Evolutionary conservation across 768 basidiomycete species (phyloP), one percentile per base, ranked within the genome.

Genomic region (Trametopsis cervina): DNA sequence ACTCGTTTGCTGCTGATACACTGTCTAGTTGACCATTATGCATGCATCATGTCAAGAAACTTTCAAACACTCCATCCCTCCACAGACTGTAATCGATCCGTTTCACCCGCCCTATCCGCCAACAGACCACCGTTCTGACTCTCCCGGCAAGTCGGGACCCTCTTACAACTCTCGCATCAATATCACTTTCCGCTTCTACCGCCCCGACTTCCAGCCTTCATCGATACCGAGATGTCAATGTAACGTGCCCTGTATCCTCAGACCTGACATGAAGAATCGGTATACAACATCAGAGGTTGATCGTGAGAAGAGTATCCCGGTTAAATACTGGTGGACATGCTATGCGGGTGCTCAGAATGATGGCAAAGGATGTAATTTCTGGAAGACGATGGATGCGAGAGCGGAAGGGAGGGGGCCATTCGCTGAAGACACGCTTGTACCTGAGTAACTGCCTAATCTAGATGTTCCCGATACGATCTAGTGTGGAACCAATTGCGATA

Each of bases 151-250:
- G 7, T 7, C 29, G 29, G 15, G 29, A 7, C 73, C 77, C 41
- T 68, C 77, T 1, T 81, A 76, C 6, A 88, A 78, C 52, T 80
- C 74, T 54, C 78, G 87, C 21, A 89, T 91, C 57, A 91, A 91
- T 56, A 82, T 91, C 48, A 91, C 89, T 0, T 91, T 91, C 60
- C 75, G 89, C 13, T 91, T 91, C 60, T 91, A 83, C 54, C 76
- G 89, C 46, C 89, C 89, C 4, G 89, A 91, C 64, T 91, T 85
- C 60, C 69, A 70, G 20, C 76, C 89, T 3, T 59, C 67, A 20
- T 78, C 66, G 33, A 87, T 77, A 1, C 89, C 89, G 1, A 72
- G 71, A 38, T 91, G 89, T 58, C 77, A 81, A 55, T 91, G 89
- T 58, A 77, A 73, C 12, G 67, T 85, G 18, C 85, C 87, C 1